phyloP scores from a whole-genome alignment of 768 basidiomycete genomes.

The Podaxis sp. region DNA sequence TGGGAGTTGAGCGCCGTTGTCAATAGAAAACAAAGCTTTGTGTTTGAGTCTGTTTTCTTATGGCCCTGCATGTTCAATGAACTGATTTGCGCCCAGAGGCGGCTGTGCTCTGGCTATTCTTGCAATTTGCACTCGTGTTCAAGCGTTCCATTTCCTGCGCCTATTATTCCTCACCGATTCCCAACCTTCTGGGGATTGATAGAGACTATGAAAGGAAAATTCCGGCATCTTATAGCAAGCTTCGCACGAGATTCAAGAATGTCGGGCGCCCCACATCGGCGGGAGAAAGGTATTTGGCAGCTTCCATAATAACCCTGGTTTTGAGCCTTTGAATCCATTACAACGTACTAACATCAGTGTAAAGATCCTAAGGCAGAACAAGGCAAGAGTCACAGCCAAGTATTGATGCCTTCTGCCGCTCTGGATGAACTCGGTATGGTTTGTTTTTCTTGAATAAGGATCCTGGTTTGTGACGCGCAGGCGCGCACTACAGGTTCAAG shows the following conservation, averaged over 20 bases:
- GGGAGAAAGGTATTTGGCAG: neutral
- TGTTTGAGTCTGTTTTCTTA: neutral
- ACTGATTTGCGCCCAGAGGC: too few relatives aligned
- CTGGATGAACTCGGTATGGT: neutral
- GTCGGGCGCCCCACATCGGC: neutral
- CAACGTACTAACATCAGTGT: neutral
- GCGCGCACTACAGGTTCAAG: neutral
- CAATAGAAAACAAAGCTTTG: neutral
- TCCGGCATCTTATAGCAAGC: neutral
- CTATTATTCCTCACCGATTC: neutral
- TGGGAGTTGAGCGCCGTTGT: neutral
- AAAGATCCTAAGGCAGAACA: neutral
- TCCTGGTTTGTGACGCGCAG: neutral
- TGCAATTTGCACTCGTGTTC: neutral
- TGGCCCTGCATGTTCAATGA: too few relatives aligned
- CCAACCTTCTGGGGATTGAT: neutral
- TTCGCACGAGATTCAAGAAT: neutral
- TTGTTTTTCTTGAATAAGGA: neutral
- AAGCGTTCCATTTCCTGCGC: neutral
- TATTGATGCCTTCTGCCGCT: neutral
- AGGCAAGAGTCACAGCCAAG: neutral
- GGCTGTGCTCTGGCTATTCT: too few relatives aligned
- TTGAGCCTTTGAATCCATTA: neutral
- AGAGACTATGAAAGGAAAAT: neutral
- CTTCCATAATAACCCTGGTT: neutral